These are phyloP conservation scores for Suzukiozyma palmioleophila DNA, from an alignment of 1,139 yeast species.

Conservation along the genomic window DNA sequence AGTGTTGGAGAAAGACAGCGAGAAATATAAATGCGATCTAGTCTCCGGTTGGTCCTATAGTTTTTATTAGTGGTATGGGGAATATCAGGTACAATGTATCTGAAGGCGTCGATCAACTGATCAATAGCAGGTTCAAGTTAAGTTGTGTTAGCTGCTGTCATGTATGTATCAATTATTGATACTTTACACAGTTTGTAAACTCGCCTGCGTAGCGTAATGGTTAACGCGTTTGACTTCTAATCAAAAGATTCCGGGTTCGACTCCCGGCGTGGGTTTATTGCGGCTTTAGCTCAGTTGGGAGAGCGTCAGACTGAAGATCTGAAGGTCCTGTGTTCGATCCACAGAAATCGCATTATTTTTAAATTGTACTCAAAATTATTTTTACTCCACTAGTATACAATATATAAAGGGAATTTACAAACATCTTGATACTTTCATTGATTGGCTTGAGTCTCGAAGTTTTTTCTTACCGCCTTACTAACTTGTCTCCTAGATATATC, in stretches of 20 bases:
- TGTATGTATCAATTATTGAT: too few relatives aligned
- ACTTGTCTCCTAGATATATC: slow-evolving; percentile 5
- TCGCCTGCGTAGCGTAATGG: slow-evolving; percentile 4
- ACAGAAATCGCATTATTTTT: slow-evolving; percentile 42
- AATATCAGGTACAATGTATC: too few relatives aligned
- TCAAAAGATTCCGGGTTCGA: slow-evolving; percentile 4
- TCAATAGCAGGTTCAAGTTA: too few relatives aligned
- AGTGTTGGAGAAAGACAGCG: too few relatives aligned
- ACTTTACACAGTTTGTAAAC: too few relatives aligned
- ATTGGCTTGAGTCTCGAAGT: background rate
- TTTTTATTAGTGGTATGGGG: too few relatives aligned
- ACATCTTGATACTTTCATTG: background rate
- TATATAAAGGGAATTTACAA: background rate
- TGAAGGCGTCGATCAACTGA: too few relatives aligned
- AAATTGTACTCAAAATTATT: too few relatives aligned
- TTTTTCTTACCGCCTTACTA: slow-evolving; percentile 2
- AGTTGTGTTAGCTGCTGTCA: too few relatives aligned
- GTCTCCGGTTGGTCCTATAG: too few relatives aligned
- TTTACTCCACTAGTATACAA: background rate
- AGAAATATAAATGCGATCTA: too few relatives aligned
- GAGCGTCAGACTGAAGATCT: slow-evolving; percentile 85
- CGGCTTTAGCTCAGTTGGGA: slow-evolving; percentile 85
- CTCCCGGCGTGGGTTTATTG: slow-evolving; percentile 13
- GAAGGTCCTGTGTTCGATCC: slow-evolving; percentile 58
- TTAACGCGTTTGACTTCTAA: slow-evolving; percentile 4